Percentiles rank a stretch among this genome's conserved stretches.
These are phyloP conservation scores for Malbranchea cinnamomea DNA, from an alignment of 2,329 filamentous ascomycete species.

Conservation along the genomic window DNA sequence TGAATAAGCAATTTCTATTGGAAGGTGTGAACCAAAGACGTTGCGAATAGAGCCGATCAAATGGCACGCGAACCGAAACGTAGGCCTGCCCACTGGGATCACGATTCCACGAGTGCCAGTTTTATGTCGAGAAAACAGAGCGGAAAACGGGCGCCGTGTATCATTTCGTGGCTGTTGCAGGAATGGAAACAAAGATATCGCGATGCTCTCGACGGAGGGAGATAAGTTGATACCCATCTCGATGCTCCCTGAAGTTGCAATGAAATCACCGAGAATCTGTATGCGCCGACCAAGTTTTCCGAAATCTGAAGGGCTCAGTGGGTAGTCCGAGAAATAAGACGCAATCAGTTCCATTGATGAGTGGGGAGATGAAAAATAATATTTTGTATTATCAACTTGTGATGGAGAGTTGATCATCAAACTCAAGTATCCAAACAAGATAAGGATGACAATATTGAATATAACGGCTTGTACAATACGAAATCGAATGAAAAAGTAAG, in stretches of 20 bases:
- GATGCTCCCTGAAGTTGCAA: background rate
- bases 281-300: conserved; percentile 4
- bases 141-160: conserved; percentile 2
- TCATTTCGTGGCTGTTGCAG: background rate
- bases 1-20: conserved; percentile 13
- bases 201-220: background rate
- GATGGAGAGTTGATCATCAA: too few relatives aligned
- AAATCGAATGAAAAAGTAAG: too few relatives aligned
- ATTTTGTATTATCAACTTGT: too few relatives aligned
- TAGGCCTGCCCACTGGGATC: conserved; percentile 7
- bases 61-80: conserved; percentile 9
- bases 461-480: too few relatives aligned
- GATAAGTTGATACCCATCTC: background rate
- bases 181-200: conserved; percentile 3
- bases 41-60: conserved; percentile 10
- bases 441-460: too few relatives aligned
- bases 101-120: conserved; percentile 6
- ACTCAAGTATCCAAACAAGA: too few relatives aligned
- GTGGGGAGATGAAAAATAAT: background rate
- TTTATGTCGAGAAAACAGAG: conserved; percentile 1
- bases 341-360: background rate
- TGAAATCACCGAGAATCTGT: conserved; percentile 1
- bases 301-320: conserved; percentile 1
- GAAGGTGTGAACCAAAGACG: conserved; percentile 9
- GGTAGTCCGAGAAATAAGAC: conserved; percentile 2